A percentile compares a stretch with the other conserved stretches of the same genome.
phyloP scores from a whole-genome alignment of 805 yeast species.

The Ogataea pini region DNA sequence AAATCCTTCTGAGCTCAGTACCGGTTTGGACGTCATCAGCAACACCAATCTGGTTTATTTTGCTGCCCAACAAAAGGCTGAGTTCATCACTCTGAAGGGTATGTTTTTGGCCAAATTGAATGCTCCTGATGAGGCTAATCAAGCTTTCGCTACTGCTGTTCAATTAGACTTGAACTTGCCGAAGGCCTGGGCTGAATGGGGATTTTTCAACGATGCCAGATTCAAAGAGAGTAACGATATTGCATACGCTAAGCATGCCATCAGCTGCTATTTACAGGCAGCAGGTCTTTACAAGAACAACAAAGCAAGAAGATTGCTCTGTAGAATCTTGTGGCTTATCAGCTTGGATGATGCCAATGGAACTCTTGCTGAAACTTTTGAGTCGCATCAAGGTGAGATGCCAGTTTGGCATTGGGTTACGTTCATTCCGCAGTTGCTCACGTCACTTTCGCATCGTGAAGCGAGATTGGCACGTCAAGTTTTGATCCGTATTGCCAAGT shows the following conservation, averaged over 20 bases:
- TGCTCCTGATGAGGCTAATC: slow-evolving; percentile 93
- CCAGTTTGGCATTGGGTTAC: slow-evolving; percentile 99
- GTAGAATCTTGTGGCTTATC: slow-evolving; percentile 90
- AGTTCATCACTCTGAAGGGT: slow-evolving; percentile 95
- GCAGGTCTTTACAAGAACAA: slow-evolving; percentile 94
- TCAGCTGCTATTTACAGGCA: slow-evolving; percentile 95
- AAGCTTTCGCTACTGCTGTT: slow-evolving; percentile 97
- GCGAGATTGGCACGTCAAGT: slow-evolving; percentile 87
- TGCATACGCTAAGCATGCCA: slow-evolving; percentile 87
- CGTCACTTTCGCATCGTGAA: slow-evolving; percentile 87
- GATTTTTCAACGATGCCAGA: slow-evolving; percentile 86
- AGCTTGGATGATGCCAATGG: slow-evolving; percentile 86
- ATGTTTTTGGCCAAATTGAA: slow-evolving; percentile 93
- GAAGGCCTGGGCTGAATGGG: slow-evolving; percentile 99
- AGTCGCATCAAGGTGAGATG: slow-evolving; percentile 89
- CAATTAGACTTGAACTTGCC: slow-evolving; percentile 92
- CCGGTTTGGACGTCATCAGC: slow-evolving; percentile 95
- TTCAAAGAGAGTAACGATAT: slow-evolving; percentile 80
- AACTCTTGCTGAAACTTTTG: slow-evolving; percentile 82
- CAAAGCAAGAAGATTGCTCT: slow-evolving; percentile 82
- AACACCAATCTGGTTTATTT: slow-evolving; percentile 95
- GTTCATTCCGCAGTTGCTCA: slow-evolving; percentile 88
- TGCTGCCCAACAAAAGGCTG: slow-evolving; percentile 97
- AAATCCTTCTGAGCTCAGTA: slow-evolving; percentile 83
- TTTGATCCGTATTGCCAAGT: slow-evolving; percentile 88